phyloP scores from a whole-genome alignment of 176 grass and related monocot species.

The barley (Hordeum vulgare) region DNA sequence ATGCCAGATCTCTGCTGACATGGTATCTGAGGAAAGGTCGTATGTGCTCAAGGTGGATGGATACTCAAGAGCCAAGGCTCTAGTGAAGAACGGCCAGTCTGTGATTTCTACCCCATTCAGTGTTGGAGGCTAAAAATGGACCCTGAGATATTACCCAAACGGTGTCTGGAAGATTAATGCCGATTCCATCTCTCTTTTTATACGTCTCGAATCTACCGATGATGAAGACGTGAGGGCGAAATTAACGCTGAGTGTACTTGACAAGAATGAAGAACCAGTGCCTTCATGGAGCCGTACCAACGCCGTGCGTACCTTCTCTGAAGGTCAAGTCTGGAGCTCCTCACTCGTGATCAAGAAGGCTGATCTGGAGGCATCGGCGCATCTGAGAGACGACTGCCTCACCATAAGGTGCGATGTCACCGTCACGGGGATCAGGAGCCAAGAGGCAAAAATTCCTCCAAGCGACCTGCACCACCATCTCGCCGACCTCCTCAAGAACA shows the following conservation, averaged over 20 bases:
- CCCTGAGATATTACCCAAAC: background rate
- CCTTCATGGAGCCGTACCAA: background rate
- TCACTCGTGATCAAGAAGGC: background rate
- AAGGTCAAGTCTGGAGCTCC: background rate
- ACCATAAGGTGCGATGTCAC: background rate
- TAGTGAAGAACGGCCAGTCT: background rate
- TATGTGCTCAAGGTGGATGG: no score
- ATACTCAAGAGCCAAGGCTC: no score
- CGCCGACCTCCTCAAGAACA: background rate
- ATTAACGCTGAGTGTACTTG: background rate
- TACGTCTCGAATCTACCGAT: background rate
- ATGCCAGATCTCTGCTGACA: no score
- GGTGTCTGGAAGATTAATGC: rapidly evolving
- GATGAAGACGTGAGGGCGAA: background rate
- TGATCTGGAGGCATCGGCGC: background rate
- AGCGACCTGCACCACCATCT: background rate
- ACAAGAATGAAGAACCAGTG: background rate
- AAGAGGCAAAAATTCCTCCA: background rate
- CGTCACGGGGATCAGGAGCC: background rate
- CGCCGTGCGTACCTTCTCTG: no score
- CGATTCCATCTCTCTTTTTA: background rate
- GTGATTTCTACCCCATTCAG: background rate
- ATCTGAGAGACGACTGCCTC: background rate
- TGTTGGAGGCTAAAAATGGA: background rate
- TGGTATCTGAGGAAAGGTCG: no score